A percentile compares a stretch with the other conserved stretches of the same genome.
phyloP scores from a whole-genome alignment of 345 rosid species.

The Populus deltoides region DNA sequence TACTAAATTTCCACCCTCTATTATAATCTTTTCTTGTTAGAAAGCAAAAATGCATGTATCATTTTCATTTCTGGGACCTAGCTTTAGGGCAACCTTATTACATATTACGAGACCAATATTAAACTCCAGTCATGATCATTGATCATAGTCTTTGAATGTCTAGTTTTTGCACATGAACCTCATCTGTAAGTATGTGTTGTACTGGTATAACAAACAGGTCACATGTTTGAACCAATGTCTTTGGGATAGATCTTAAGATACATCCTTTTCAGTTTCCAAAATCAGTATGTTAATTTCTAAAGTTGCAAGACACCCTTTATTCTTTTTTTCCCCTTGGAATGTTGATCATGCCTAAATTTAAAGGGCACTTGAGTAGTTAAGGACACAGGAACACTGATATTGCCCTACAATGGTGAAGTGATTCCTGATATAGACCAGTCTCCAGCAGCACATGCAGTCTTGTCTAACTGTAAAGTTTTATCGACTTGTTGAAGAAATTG shows the following conservation, averaged over 20 bases:
- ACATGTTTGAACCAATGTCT: neutral
- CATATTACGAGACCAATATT: too few species aligned
- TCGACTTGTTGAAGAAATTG: neutral
- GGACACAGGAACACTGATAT: neutral
- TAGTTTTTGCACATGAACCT: neutral
- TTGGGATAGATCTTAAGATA: neutral
- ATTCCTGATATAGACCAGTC: neutral
- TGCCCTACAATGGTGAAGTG: slow-evolving; percentile 9
- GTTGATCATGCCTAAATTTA: slow-evolving; percentile 9
- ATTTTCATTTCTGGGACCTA: too few species aligned
- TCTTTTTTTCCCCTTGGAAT: neutral
- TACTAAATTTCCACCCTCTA: neutral
- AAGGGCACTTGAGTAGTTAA: neutral
- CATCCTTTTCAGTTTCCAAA: slow-evolving; percentile 2
- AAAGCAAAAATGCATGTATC: neutral
- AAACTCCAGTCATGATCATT: neutral
- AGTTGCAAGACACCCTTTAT: slow-evolving; percentile 12
- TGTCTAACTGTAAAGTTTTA: neutral
- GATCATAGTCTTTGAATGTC: neutral
- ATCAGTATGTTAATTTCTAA: slow-evolving; percentile 13
- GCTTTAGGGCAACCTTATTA: too few species aligned
- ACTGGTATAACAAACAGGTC: slow-evolving; percentile 1
- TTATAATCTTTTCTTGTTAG: neutral
- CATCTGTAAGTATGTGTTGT: slow-evolving; percentile 9
- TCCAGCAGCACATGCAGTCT: neutral